Evolutionary conservation across 768 basidiomycete genomes (phyloP).

Genomic region (Rhizopogon vesiculosus): DNA sequence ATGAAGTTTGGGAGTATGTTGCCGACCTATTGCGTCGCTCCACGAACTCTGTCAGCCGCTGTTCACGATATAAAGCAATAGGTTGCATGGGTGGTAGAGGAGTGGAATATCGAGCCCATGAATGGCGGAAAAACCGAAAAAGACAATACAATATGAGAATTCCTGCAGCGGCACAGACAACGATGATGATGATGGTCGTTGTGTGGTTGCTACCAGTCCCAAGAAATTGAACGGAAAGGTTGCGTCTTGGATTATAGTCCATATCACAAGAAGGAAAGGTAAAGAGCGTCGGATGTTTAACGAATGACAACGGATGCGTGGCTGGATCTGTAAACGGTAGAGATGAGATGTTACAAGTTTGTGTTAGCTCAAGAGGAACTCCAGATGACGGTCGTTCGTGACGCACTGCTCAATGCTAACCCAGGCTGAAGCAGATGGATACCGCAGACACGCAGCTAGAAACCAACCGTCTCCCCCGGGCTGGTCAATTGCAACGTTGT

Average conservation of each 20-base stretch:
- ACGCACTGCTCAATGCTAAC: background rate
- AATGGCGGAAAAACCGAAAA: slow-evolving; percentile 32
- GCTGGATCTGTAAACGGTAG: background rate
- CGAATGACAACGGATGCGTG: background rate
- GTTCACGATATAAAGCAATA: slow-evolving; percentile 57
- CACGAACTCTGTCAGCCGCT: slow-evolving; percentile 39
- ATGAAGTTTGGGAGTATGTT: slow-evolving; percentile 18
- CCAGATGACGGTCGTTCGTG: background rate
- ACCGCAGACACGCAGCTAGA: too few relatives aligned
- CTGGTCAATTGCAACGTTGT: too few relatives aligned
- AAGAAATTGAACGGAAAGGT: background rate
- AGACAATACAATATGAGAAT: slow-evolving; percentile 34
- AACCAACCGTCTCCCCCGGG: too few relatives aligned
- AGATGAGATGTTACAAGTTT: background rate
- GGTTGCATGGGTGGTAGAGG: slow-evolving; percentile 66
- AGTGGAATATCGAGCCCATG: slow-evolving; percentile 24
- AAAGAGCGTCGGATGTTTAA: background rate
- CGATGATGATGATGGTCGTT: slow-evolving; percentile 45
- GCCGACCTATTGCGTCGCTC: slow-evolving; percentile 14
- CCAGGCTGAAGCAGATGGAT: too few relatives aligned
- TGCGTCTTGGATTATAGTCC: background rate
- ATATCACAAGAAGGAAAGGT: background rate
- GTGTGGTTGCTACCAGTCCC: background rate
- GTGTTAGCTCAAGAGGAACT: background rate
- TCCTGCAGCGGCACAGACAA: slow-evolving; percentile 40